phyloP scores from a whole-genome alignment of 371 early-diverging fungal genomes.

The Cokeromyces recurvatus region DNA sequence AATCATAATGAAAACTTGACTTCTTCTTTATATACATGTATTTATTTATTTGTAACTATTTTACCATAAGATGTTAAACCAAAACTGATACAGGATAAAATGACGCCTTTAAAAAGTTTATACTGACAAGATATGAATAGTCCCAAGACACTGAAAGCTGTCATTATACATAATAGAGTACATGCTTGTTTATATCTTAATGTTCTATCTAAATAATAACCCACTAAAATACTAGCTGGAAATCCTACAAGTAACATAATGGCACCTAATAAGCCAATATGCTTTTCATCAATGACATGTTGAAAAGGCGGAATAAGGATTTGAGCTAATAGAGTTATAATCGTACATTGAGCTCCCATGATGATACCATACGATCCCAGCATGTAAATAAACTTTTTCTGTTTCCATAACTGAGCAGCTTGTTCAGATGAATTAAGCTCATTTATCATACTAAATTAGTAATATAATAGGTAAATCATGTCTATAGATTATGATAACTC shows the following conservation, averaged over 20 bases:
- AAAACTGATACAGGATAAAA: conserved; percentile 30
- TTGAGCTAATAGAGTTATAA: conserved; percentile 46
- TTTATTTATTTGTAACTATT: not conserved
- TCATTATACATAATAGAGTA: conserved; percentile 18
- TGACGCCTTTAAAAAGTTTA: conserved; percentile 19
- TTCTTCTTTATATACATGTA: not conserved
- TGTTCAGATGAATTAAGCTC: conserved; percentile 20
- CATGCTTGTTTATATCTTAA: conserved; percentile 30
- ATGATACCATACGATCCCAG: conserved; percentile 37
- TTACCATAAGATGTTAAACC: conserved; percentile 47
- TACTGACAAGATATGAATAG: conserved; percentile 26
- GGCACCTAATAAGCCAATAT: conserved; percentile 41
- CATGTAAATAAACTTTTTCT: conserved; percentile 26
- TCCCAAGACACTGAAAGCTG: conserved; percentile 22
- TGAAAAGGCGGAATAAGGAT: conserved; percentile 42
- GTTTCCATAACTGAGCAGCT: conserved; percentile 18
- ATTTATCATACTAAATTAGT: conserved; percentile 5
- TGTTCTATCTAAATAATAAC: conserved; percentile 41
- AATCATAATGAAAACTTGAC: no score
- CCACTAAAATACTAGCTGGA: conserved; percentile 36
- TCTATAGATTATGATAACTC: no score
- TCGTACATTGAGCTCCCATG: conserved; percentile 48
- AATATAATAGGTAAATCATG: no score
- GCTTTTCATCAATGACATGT: conserved; percentile 23
- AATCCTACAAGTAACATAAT: conserved; percentile 40